These are phyloP conservation scores for Gentiana macrophylla DNA, from an alignment of 257 asterid genomes.

Conservation along the genomic window DNA sequence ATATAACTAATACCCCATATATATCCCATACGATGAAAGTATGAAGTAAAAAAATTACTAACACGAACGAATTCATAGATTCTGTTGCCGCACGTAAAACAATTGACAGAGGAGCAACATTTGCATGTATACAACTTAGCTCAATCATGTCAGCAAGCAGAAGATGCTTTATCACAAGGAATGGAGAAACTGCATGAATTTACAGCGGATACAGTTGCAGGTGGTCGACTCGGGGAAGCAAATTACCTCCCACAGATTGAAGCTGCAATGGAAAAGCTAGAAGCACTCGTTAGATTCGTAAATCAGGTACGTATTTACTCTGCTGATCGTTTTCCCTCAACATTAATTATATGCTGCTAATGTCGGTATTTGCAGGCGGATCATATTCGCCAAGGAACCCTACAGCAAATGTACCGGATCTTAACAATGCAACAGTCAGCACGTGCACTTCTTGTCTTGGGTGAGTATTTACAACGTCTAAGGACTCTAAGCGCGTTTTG, in stretches of 20 bases:
- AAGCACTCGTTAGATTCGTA: slow-evolving; percentile 55
- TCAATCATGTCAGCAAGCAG: slow-evolving; percentile 82
- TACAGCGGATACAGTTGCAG: slow-evolving; percentile 45
- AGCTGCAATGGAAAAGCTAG: slow-evolving; percentile 63
- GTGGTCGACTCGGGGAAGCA: slow-evolving; percentile 42
- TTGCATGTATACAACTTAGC: slow-evolving; percentile 35
- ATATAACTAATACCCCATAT: no score
- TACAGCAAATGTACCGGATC: slow-evolving; percentile 26
- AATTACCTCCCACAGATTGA: slow-evolving; percentile 47
- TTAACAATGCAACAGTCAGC: slow-evolving; percentile 28
- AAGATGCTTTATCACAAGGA: slow-evolving; percentile 87
- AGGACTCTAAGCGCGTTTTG: slow-evolving; percentile 27
- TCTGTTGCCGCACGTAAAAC: slow-evolving; percentile 52
- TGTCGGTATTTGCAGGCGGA: slow-evolving; percentile 15
- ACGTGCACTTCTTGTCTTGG: slow-evolving; percentile 22
- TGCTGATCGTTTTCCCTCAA: no score
- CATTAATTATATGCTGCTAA: no score
- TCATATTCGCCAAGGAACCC: slow-evolving; percentile 31
- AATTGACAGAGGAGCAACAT: slow-evolving; percentile 46
- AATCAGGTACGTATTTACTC: slow-evolving; percentile 43
- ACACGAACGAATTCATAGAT: slow-evolving; percentile 27
- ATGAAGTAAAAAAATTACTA: no score
- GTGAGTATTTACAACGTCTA: slow-evolving; percentile 33
- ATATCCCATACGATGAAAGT: no score
- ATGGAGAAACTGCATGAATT: slow-evolving; percentile 61